Evolutionary conservation across 2,329 filamentous ascomycete species (phyloP), one percentile per base, ranked within the genome.

Genomic region (Alternaria burnsii): DNA sequence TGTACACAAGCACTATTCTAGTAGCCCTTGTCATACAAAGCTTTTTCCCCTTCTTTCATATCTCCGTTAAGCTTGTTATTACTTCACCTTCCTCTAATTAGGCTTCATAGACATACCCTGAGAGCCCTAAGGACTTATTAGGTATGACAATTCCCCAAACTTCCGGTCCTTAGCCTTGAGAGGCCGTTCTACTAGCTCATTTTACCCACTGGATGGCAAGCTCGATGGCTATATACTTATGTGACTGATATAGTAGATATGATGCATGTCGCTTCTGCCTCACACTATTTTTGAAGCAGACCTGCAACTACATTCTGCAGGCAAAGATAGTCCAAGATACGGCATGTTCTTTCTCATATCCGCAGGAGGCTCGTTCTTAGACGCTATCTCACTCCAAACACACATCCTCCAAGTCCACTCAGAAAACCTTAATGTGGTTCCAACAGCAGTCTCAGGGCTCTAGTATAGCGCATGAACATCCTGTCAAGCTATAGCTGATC

Each of bases 101-200:
- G 16, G 7, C 16, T 11, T 40, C n/a, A 1, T 40, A 40, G 0
- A 40, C 18, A 20, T 40, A 40, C 5, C 3, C 3, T 18, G 36
- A 3, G 18, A 40, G 8, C 3, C 10, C n/a, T 40, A 10, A 20
- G n/a, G 9, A 11, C 0, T 14, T 16, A 6, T 0, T 16, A 3
- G 6, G 12, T 14, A 16, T 0, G 2, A 16, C 12, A 36, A 7
- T 36, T 36, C 0, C 6, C 12, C 14, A 30, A 30, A 10, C 0
- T 11, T 30, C 28, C 5, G 1, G 12, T 10, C 0, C 28, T 12
- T 0, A 11, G 28, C 28, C 9, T 0, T 0, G 0, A 30, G 10
- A 11, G 10, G 9, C 28, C 0, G 1, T 30, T 5, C 1, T 30
- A 30, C 28, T 30, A 30, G 28, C 28, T 30, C 28, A 5, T 12